Evolutionary conservation across 2,329 filamentous ascomycete species (phyloP), one percentile per base, ranked within the genome.

Genomic region (Aureobasidium sp.): DNA sequence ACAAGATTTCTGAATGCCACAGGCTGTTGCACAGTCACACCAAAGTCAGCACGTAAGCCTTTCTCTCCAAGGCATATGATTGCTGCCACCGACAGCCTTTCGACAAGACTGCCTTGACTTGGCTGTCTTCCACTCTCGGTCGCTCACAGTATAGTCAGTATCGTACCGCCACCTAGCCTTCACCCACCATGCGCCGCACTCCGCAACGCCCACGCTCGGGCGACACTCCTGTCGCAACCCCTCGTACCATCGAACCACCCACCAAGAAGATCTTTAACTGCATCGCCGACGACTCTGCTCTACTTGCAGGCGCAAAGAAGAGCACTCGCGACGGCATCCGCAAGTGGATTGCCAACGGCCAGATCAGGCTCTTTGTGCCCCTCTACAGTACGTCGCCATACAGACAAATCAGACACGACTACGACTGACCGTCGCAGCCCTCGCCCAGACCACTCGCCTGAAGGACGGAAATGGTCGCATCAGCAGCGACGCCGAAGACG

Each of bases 241-340:
- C 41, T 45, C 61, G 52, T 44, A 25, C 51, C 37, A 39, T 58
- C 29, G 49, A 62, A 36, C 61, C 61, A 37, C 61, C 53, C 17
- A 45, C 45, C 36, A 75, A 78, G 66, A 80, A 80, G 72, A 68
- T 80, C 62, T 80, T 81, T 75, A 80, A 80, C 72, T 81, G 79
- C 70, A 80, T 81, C 65, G 77, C 80, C 66, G 79, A 81, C 68
- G 79, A 81, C 66, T 78, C 76, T 22, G 79, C 79, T 36, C 68
- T 81, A 65, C 74, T 80, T 62, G 78, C 78, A 44, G 79, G 79
- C 63, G 77, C 79, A 53, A 80, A 80, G 73, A 78, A 75, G 69
- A 79, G 76, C 70, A 80, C 79, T 61, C 73, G 78, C 65, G 79
- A 81, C 67, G 79, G 79, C 58, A 79, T 81, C 65, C 73, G 77